Base-by-base conservation (phyloP, 192 early-diverging fungal genomes). In the Chytriomyces sp. region DNA sequence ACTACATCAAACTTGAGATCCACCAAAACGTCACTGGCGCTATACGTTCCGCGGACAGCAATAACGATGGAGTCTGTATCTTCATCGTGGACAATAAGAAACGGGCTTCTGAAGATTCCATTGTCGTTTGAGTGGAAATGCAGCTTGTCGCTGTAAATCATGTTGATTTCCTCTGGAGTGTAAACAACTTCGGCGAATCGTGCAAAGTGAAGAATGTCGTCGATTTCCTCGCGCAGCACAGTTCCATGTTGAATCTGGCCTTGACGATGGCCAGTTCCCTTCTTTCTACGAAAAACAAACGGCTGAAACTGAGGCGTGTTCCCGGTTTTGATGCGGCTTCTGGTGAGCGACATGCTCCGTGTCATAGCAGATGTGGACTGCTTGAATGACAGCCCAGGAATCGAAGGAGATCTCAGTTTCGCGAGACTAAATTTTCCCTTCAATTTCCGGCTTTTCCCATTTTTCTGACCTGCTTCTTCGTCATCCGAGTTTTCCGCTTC, bases 31-130 rank as follows among this genome's bases (percentile, higher is more conserved):
- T 86, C 84, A 3, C 75, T 68, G 5, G 77, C 61, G 16, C 81
- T 83, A 28, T 69, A 86, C 7, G 84, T 86, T 16, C 84, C 84
- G 8, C 84, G 74, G 23, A 86, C 64, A 24, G 84, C 82, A 71
- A 86, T 72, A 10, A 86, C 81, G 53, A 86, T 66, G 8, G 71
- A 67, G 23, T 83, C 79, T 47, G 77, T 75, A 16, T 83, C 80
- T 20, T 63, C 82, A 53, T 86, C 84, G 3, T 75, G 24, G 10
- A 72, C 74, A 63, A 86, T 74, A n/a, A 86, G 49, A 64, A 70
- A 86, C 10, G 84, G 84, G 5, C 79, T 68, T 44, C 57, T 45
- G 83, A 77, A 86, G 20, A 85, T 67, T n/a, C 69, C 80, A 47
- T 86, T 86, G 35, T 67, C 24, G 18, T 7, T 49, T 59, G 66